A percentile compares a stretch with the other conserved stretches of the same genome.
phyloP scores from a whole-genome alignment of 192 early-diverging fungal species.

The Backusella circina region DNA sequence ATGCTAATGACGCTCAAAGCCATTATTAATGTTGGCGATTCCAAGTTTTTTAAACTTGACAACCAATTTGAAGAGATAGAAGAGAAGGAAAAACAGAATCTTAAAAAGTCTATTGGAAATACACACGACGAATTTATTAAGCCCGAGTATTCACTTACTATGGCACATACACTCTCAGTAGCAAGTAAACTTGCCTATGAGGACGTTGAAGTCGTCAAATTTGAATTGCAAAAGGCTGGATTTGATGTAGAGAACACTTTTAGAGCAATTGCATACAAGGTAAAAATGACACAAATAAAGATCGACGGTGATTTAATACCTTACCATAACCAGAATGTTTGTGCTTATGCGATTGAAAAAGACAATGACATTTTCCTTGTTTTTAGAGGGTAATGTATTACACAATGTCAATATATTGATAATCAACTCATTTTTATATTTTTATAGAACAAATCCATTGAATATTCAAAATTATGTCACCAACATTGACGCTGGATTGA shows the following conservation, averaged over 20 bases:
- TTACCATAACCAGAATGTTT: conserved; percentile 37
- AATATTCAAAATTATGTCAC: conserved; percentile 56
- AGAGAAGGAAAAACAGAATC: background rate
- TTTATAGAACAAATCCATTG: conserved; percentile 43
- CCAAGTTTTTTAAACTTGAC: conserved; percentile 18
- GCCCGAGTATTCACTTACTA: conserved; percentile 42
- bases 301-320: background rate
- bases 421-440: background rate
- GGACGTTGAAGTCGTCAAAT: conserved; percentile 46
- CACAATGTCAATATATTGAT: background rate
- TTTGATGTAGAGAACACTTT: conserved; percentile 50
- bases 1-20: conserved; percentile 10
- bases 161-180: conserved; percentile 48
- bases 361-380: conserved; percentile 51
- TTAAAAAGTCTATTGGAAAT: conserved; percentile 2
- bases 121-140: conserved; percentile 8
- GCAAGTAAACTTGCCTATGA: conserved; percentile 50
- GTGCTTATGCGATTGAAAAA: conserved; percentile 50
- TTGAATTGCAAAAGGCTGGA: conserved; percentile 45
- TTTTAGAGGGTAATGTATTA: conserved; percentile 37
- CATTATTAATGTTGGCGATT: conserved; percentile 32
- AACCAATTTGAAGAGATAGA: background rate
- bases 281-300: conserved; percentile 12
- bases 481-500: conserved; percentile 33
- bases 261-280: conserved; percentile 48